Conservation (phyloP, 768 basidiomycete genomes). For the Leccinum fibrillosum region DNA sequence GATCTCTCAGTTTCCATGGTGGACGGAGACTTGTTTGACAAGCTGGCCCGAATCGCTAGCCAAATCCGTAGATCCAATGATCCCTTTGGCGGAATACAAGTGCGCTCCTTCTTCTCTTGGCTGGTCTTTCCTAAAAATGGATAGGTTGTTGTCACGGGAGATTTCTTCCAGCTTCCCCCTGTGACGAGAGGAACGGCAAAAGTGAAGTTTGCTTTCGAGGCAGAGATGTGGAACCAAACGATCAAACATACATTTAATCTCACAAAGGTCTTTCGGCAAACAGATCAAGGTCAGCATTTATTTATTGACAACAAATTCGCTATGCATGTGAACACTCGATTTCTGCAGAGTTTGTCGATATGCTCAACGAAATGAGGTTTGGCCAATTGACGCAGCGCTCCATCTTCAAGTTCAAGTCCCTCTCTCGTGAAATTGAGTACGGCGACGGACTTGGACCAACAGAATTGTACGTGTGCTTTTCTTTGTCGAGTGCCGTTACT, state of each 20-base stretch:
- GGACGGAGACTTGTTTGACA: conserved; percentile 91
- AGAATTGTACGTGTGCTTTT: conserved; percentile 62
- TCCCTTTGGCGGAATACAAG: conserved; percentile 96
- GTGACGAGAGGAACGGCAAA: conserved; percentile 59
- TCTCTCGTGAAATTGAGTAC: conserved; percentile 72
- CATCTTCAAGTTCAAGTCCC: conserved; percentile 61
- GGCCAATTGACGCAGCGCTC: conserved; percentile 66
- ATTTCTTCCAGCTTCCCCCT: conserved; percentile 98
- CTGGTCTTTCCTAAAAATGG: background rate
- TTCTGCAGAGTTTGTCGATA: conserved; percentile 78
- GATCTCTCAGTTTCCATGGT: conserved; percentile 85
- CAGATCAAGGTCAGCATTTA: conserved; percentile 68
- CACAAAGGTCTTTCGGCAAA: conserved; percentile 93
- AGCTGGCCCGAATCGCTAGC: conserved; percentile 70
- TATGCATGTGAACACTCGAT: conserved; percentile 1
- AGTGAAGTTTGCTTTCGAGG: conserved; percentile 93
- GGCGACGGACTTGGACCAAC: conserved; percentile 84
- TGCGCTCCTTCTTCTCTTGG: conserved; percentile 23
- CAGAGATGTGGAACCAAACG: conserved; percentile 66
- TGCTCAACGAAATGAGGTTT: conserved; percentile 99
- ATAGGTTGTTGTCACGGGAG: conserved; percentile 89
- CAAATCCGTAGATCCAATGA: conserved; percentile 54
- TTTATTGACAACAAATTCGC: background rate
- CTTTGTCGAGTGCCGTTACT: background rate
- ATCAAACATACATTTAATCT: conserved; percentile 87